These are phyloP conservation scores for Lentinus brumalis DNA, from an alignment of 768 basidiomycete genomes.

Conservation along the genomic window DNA sequence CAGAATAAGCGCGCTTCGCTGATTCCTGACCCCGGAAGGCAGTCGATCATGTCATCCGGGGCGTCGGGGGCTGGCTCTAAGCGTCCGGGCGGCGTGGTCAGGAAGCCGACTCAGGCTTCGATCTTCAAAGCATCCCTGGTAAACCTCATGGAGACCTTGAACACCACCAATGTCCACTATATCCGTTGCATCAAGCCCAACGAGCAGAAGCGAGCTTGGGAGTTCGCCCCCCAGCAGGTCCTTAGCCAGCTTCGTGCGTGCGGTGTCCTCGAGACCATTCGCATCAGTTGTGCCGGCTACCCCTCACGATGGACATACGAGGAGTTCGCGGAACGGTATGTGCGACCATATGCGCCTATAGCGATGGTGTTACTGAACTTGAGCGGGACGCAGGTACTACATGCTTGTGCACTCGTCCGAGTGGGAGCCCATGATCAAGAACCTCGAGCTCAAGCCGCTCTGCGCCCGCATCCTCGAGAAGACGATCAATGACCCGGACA, in stretches of 20 bases:
- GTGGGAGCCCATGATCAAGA: constrained; percentile 86
- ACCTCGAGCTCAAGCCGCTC: constrained; percentile 75
- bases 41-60: constrained; percentile 61
- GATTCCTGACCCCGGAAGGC: constrained; percentile 86
- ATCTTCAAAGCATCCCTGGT: constrained; percentile 97
- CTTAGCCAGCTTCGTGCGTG: constrained; percentile 94
- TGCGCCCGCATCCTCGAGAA: constrained; percentile 83
- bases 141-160: constrained; percentile 95
- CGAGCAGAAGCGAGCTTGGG: constrained; percentile 95
- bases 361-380: constrained; percentile 17
- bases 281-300: constrained; percentile 98
- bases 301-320: constrained; percentile 98
- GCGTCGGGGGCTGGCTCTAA: constrained; percentile 47
- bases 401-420: constrained; percentile 88
- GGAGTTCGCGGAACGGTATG: constrained; percentile 96
- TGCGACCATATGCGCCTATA: background rate
- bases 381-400: constrained; percentile 71
- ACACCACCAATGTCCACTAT: constrained; percentile 97
- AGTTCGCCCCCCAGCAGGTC: constrained; percentile 94
- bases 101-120: constrained; percentile 95
- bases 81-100: constrained; percentile 67
- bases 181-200: constrained; percentile 99
- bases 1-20: constrained; percentile 81
- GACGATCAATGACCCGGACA: constrained; percentile 92
- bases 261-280: constrained; percentile 98